These are phyloP conservation scores for Pseudomonodictys pantanalensis DNA, from an alignment of 495 filamentous ascomycete genomes.

Conservation along the genomic window DNA sequence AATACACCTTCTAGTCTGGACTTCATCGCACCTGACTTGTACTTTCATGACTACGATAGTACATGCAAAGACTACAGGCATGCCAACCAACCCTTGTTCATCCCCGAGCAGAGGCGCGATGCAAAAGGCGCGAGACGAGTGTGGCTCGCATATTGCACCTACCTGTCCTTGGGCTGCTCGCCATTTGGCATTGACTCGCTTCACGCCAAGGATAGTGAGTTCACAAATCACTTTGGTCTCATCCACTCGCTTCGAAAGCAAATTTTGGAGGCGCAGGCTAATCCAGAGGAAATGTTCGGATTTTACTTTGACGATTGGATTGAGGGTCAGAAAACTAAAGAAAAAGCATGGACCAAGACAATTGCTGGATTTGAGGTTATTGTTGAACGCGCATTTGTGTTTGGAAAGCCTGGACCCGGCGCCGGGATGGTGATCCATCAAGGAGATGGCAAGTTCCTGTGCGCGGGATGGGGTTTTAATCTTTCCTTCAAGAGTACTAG, in stretches of 20 bases:
- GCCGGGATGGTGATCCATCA: constrained; percentile 49
- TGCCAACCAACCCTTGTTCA: constrained; percentile 49
- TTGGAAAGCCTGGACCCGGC: constrained; percentile 46
- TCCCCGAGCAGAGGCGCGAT: constrained; percentile 52
- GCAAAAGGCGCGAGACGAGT: constrained; percentile 49
- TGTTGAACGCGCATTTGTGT: constrained; percentile 50
- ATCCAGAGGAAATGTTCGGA: constrained; percentile 41
- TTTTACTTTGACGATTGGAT: constrained; percentile 50
- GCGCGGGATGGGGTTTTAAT: constrained; percentile 51
- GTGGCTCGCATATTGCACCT: constrained; percentile 47
- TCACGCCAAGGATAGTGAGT: constrained; percentile 38
- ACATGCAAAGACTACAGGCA: constrained; percentile 47
- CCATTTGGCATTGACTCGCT: constrained; percentile 52
- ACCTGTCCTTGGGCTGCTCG: constrained; percentile 44
- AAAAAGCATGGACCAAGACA: constrained; percentile 32
- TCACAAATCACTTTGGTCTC: constrained; percentile 45
- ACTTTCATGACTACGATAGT: constrained; percentile 47
- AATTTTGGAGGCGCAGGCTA: constrained; percentile 46
- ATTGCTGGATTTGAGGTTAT: constrained; percentile 39
- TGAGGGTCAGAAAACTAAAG: constrained; percentile 15
- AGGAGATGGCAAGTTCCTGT: constrained; percentile 43
- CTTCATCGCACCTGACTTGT: constrained; percentile 52
- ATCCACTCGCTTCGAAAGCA: constrained; percentile 39
- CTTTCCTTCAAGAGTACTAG: constrained; percentile 38
- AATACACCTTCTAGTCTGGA: constrained; percentile 47